Evolutionary conservation across 805 yeast genomes (phyloP).

Genomic region (Lachancea fermentati): DNA sequence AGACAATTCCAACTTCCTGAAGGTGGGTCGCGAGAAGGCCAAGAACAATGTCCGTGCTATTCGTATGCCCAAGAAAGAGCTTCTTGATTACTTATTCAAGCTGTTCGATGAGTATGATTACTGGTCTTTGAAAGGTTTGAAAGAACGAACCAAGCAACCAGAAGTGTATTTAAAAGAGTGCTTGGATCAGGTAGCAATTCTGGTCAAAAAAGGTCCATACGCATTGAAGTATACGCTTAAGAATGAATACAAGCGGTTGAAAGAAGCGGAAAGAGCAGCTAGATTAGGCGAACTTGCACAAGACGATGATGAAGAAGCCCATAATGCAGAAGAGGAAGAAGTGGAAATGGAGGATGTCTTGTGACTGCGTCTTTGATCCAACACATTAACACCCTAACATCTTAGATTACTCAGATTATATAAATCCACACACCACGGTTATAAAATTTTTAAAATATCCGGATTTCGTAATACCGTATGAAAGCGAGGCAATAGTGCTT

Average conservation of each 20-base stretch:
- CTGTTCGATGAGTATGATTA: constrained; percentile 92
- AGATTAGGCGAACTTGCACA: constrained; percentile 47
- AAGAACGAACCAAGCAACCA: constrained; percentile 93
- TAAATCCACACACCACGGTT: background rate
- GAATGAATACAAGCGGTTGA: constrained; percentile 79
- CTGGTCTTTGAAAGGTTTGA: constrained; percentile 92
- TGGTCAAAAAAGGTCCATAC: constrained; percentile 93
- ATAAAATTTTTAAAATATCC: no score
- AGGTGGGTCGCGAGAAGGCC: constrained; percentile 43
- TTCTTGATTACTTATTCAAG: constrained; percentile 80
- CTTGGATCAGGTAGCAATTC: constrained; percentile 78
- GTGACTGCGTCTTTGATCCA: constrained; percentile 23
- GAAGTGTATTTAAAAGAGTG: constrained; percentile 89
- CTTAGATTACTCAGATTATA: no score
- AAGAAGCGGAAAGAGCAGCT: constrained; percentile 70
- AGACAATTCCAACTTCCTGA: constrained; percentile 66
- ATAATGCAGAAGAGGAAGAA: constrained; percentile 46
- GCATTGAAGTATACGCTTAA: constrained; percentile 86
- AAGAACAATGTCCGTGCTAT: constrained; percentile 61
- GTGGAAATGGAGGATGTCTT: constrained; percentile 73
- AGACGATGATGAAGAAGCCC: constrained; percentile 40
- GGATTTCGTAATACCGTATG: no score
- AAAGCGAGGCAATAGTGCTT: background rate
- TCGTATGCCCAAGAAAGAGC: constrained; percentile 88
- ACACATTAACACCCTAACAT: background rate